A percentile compares a stretch with the other conserved stretches of the same genome.
These are phyloP conservation scores for Hymenoscyphus repandus DNA, from an alignment of 2,329 filamentous ascomycete genomes.

Conservation along the genomic window DNA sequence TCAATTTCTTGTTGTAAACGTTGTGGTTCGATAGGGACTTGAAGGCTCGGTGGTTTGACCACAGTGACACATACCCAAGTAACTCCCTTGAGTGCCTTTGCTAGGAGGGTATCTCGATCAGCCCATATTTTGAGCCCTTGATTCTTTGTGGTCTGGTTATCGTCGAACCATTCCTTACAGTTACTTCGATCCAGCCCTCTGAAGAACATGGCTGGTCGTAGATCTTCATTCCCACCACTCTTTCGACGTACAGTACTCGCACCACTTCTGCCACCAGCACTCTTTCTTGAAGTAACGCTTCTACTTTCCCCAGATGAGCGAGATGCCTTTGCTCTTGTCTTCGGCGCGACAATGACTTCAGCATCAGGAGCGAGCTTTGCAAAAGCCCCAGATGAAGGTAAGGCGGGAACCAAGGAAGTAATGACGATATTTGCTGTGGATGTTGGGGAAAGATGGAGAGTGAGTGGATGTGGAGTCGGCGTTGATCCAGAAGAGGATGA, in stretches of 20 bases:
- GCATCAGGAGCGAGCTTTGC: slow-evolving; percentile 91
- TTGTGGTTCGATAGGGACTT: slow-evolving; percentile 63
- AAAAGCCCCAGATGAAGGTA: slow-evolving; percentile 65
- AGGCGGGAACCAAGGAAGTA: slow-evolving; percentile 72
- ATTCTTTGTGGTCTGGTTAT: slow-evolving; percentile 49
- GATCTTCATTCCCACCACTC: slow-evolving; percentile 58
- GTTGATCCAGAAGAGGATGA: slow-evolving; percentile 44
- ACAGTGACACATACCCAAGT: slow-evolving; percentile 79
- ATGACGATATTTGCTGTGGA: slow-evolving; percentile 90
- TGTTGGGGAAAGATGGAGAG: slow-evolving; percentile 88
- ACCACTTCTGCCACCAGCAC: slow-evolving; percentile 66
- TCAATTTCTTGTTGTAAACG: slow-evolving; percentile 65
- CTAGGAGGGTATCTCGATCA: slow-evolving; percentile 68
- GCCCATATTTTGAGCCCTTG: slow-evolving; percentile 74
- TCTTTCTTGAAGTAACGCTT: slow-evolving; percentile 76
- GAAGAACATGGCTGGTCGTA: slow-evolving; percentile 66
- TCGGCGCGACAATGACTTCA: slow-evolving; percentile 95
- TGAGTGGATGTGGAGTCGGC: slow-evolving; percentile 69
- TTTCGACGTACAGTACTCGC: slow-evolving; percentile 61
- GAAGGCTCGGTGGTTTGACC: slow-evolving; percentile 74
- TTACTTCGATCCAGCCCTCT: slow-evolving; percentile 69
- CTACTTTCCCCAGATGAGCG: slow-evolving; percentile 66
- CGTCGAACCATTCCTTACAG: slow-evolving; percentile 70
- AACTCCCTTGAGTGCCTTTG: slow-evolving; percentile 68
- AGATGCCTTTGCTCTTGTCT: slow-evolving; percentile 68